Base-by-base conservation (phyloP, 495 filamentous ascomycete species). In the Aspergillus homomorphus region DNA sequence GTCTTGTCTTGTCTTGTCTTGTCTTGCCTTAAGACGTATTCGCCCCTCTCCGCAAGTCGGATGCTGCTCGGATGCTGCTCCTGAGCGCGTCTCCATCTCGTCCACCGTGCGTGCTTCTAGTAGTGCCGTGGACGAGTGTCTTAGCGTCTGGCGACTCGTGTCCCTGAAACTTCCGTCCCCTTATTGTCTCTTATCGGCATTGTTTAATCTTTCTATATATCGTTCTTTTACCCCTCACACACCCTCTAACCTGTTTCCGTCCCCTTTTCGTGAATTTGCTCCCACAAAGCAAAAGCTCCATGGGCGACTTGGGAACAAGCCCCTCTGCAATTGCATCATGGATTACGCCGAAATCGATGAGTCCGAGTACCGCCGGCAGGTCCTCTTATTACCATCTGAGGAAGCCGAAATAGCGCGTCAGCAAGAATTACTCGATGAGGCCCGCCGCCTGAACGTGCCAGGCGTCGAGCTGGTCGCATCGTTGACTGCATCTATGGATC, bases 31-130 rank as follows among this genome's bases (percentile, higher is more conserved):
- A 12, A 38, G 15, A 38, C 20, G 12, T 18, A 23, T 19, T 56
- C 20, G 18, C 42, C 41, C 56, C 28, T 43, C 57, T 45, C 61
- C 57, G 61, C 56, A 57, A 58, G 54, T 69, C 67, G 70, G 63
- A 77, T 75, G 74, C 68, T 60, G 72, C 65, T 69, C 67, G 70
- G 63, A 77, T 75, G 74, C 68, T 60, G 72, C 65, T 67, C 64
- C 63, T 64, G 63, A 68, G 58, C 61, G 46, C 57, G n/a, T n/a
- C 50, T 60, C 45, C 53, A 51, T 65, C 72, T 74, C 69, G 71
- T 75, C 71, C 71, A 73, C 69, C 63, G 69, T 68, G 61, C 63
- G 69, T 68, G 61, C 66, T 65, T 54, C 56, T 57, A 45, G 71
- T 58, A 51, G 71, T 69, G 54, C 69, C 49, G 70, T 74, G 73